Evolutionary conservation across 2,329 filamentous ascomycete genomes (phyloP).

Genomic region (Ceratocystis cacaofunesta): DNA sequence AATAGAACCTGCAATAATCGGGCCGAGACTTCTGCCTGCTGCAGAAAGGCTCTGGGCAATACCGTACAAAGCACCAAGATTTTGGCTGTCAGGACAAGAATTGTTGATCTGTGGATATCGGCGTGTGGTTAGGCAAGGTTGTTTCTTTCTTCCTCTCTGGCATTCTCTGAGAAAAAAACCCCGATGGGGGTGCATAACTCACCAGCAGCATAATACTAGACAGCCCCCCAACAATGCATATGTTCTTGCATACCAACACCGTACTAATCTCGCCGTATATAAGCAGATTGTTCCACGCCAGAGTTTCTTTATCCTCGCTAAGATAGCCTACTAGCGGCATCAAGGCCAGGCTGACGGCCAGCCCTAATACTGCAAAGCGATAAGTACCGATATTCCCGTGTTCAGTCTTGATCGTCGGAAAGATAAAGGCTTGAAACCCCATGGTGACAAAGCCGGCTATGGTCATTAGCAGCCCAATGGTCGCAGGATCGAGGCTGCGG

Average conservation of each 20-base stretch:
- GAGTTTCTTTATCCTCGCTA: conserved; percentile 24
- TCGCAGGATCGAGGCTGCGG: conserved; percentile 56
- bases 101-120: conserved; percentile 10
- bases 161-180: background rate
- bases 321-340: conserved; percentile 85
- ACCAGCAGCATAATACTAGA: conserved; percentile 81
- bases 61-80: conserved; percentile 80
- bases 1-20: conserved; percentile 72
- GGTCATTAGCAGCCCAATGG: conserved; percentile 73
- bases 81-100: conserved; percentile 27
- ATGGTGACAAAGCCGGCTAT: conserved; percentile 78
- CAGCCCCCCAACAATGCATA: conserved; percentile 75
- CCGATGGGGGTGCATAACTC: conserved; percentile 24
- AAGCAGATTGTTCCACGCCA: conserved; percentile 36
- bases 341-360: conserved; percentile 66
- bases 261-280: conserved; percentile 68
- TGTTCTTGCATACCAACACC: conserved; percentile 74
- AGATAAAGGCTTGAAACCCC: conserved; percentile 74
- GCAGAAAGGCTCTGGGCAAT: conserved; percentile 88
- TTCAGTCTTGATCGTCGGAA: conserved; percentile 60
- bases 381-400: conserved; percentile 81
- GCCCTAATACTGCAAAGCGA: conserved; percentile 58
- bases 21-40: conserved; percentile 73
- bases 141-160: background rate
- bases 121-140: background rate